Evolutionary conservation across 495 filamentous ascomycete genomes (phyloP).

Genomic region (Lasiosphaeria hispida): DNA sequence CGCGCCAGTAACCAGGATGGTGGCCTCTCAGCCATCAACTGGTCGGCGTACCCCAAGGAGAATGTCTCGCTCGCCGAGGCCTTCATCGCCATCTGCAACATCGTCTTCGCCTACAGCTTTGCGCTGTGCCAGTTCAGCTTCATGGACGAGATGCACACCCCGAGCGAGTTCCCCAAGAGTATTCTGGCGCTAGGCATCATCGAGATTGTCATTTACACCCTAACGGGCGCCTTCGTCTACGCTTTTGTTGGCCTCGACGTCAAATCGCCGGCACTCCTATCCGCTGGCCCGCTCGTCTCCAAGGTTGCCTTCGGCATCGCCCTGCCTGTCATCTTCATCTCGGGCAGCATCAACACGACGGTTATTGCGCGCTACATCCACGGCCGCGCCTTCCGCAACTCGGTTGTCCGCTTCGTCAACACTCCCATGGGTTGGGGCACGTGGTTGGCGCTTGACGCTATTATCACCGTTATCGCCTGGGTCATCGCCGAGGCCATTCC

Average conservation of each 20-base stretch:
- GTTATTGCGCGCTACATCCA: conserved; percentile 64
- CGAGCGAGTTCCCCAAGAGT: conserved; percentile 64
- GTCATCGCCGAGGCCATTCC: conserved; percentile 71
- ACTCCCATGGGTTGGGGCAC: conserved; percentile 54
- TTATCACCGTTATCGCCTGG: conserved; percentile 65
- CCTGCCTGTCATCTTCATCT: conserved; percentile 74
- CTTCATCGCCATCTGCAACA: conserved; percentile 70
- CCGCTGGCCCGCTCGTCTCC: conserved; percentile 56
- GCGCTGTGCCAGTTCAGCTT: conserved; percentile 74
- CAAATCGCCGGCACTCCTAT: conserved; percentile 64
- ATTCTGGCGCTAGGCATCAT: conserved; percentile 62
- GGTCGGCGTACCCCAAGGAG: conserved; percentile 45
- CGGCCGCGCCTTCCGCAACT: conserved; percentile 56
- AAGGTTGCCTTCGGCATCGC: conserved; percentile 80
- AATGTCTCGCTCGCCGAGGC: conserved; percentile 37
- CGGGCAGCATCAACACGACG: conserved; percentile 60
- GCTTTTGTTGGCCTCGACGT: conserved; percentile 69
- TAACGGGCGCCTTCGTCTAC: conserved; percentile 69
- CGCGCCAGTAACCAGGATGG: conserved; percentile 37
- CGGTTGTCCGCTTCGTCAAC: conserved; percentile 57
- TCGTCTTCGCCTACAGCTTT: conserved; percentile 70
- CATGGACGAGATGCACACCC: conserved; percentile 73
- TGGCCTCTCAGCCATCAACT: conserved; percentile 35
- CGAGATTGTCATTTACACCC: conserved; percentile 66
- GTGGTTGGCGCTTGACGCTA: conserved; percentile 60